Conservation (phyloP, 768 basidiomycete species). For the Coprinellus aureogranulatus region DNA sequence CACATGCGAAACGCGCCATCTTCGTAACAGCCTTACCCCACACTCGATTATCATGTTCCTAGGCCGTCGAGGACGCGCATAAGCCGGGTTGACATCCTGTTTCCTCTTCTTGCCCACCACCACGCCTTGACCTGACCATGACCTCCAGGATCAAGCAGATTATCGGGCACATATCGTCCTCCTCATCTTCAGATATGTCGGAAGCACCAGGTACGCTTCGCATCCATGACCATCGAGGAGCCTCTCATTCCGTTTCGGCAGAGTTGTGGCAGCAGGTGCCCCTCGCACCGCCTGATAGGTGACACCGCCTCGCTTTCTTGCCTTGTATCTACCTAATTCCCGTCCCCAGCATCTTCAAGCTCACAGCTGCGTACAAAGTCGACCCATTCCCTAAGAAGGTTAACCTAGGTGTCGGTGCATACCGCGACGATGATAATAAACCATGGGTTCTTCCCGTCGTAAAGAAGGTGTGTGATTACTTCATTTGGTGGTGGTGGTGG, state of each 20-base stretch:
- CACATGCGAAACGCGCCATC: too few relatives aligned
- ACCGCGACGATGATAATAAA: conserved; percentile 82
- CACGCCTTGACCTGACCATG: conserved; percentile 34
- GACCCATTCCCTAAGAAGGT: conserved; percentile 76
- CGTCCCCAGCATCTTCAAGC: conserved; percentile 74
- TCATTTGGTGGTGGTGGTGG: not conserved
- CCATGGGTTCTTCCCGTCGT: conserved; percentile 93
- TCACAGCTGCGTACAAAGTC: conserved; percentile 85
- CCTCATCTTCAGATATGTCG: conserved; percentile 40
- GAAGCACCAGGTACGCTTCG: conserved; percentile 42
- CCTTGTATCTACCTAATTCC: not conserved
- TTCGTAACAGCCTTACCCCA: too few relatives aligned
- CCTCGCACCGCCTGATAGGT: conserved; percentile 86
- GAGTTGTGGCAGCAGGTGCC: conserved; percentile 76
- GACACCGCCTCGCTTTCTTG: not conserved
- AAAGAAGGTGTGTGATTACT: conserved; percentile 57
- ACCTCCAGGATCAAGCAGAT: conserved; percentile 60
- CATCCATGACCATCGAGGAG: conserved; percentile 9
- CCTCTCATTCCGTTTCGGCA: conserved; percentile 26
- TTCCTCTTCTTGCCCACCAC: not conserved
- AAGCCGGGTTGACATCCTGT: too few relatives aligned
- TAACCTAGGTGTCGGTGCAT: conserved; percentile 92
- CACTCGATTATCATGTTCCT: too few relatives aligned
- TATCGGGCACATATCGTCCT: conserved; percentile 44
- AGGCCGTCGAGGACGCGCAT: too few relatives aligned